Percentiles rank a stretch among this genome's conserved stretches.
These are phyloP conservation scores for Tetradesmus obliquus DNA, from an alignment of 139 green algal genomes.

Conservation along the genomic window DNA sequence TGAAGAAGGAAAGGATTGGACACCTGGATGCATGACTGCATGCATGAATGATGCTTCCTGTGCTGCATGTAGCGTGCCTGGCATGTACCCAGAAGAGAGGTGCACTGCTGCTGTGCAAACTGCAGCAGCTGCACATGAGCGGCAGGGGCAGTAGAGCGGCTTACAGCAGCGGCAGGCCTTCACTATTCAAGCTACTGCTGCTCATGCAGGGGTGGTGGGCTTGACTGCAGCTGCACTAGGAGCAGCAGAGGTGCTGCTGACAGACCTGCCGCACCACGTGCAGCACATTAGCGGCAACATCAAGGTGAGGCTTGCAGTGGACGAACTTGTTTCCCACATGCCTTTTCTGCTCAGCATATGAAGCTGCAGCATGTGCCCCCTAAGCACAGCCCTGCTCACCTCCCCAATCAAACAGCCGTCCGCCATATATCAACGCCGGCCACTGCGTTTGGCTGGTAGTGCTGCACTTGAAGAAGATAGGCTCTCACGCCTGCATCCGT, in stretches of 20 bases:
- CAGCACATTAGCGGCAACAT: constrained; percentile 51
- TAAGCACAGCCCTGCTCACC: background rate
- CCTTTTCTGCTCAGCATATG: background rate
- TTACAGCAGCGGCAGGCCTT: background rate
- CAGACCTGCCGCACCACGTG: constrained; percentile 52
- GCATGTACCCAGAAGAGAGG: too few species aligned
- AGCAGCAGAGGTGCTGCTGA: constrained; percentile 44
- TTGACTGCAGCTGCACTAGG: constrained; percentile 56
- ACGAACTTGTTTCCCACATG: too few species aligned
- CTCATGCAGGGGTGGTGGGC: constrained; percentile 43
- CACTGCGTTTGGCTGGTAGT: background rate
- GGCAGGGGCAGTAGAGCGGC: background rate
- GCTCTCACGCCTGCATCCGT: background rate
- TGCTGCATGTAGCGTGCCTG: too few species aligned
- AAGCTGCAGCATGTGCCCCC: background rate
- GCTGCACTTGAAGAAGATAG: too few species aligned
- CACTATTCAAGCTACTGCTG: background rate
- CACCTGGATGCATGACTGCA: too few species aligned
- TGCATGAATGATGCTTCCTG: too few species aligned
- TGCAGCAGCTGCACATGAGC: background rate
- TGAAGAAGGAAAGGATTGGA: too few species aligned
- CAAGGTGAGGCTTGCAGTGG: constrained; percentile 19
- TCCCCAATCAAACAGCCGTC: background rate
- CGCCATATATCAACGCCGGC: background rate
- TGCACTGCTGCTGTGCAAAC: background rate